A percentile compares a stretch with the other conserved stretches of the same genome.
These are phyloP conservation scores for Ophiostoma australiae DNA, from an alignment of 2,329 filamentous ascomycete species.

Conservation along the genomic window DNA sequence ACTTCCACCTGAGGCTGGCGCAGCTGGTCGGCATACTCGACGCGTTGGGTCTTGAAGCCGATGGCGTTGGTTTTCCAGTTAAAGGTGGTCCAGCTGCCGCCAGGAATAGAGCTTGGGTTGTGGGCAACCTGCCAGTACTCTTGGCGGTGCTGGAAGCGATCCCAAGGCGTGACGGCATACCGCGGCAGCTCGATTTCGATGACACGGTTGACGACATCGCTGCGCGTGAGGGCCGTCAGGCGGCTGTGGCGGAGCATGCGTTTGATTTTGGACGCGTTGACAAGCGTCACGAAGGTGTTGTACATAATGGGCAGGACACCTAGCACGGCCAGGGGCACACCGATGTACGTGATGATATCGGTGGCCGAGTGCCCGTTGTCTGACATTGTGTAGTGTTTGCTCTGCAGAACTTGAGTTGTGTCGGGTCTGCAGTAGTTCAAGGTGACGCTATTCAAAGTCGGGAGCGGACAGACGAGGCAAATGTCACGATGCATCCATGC, in stretches of 20 bases:
- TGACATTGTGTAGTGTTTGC: conserved; percentile 18
- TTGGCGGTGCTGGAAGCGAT: conserved; percentile 48
- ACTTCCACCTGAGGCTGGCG: conserved; percentile 51
- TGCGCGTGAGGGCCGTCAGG: conserved; percentile 56
- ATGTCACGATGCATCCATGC: conserved; percentile 2
- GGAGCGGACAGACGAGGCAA: not conserved
- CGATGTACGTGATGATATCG: conserved; percentile 37
- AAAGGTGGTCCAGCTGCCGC: conserved; percentile 61
- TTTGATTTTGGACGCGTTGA: conserved; percentile 56
- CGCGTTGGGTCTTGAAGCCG: conserved; percentile 56
- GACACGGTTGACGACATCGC: conserved; percentile 60
- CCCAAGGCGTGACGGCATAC: conserved; percentile 57
- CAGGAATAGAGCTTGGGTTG: conserved; percentile 50
- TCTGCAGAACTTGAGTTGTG: not conserved
- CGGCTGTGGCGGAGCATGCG: conserved; percentile 53
- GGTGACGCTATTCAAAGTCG: not conserved
- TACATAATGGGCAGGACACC: conserved; percentile 60
- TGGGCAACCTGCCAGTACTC: conserved; percentile 56
- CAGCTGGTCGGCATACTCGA: conserved; percentile 57
- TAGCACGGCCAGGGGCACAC: conserved; percentile 36
- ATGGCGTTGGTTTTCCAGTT: conserved; percentile 61
- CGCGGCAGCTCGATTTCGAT: conserved; percentile 63
- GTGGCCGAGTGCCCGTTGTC: conserved; percentile 29
- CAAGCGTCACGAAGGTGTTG: conserved; percentile 56
- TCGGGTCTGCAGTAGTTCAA: not conserved